A percentile compares a stretch with the other conserved stretches of the same genome.
These are phyloP conservation scores for Houttuynia cordata DNA, from an alignment of 164 flowering plant genomes.

Conservation along the genomic window DNA sequence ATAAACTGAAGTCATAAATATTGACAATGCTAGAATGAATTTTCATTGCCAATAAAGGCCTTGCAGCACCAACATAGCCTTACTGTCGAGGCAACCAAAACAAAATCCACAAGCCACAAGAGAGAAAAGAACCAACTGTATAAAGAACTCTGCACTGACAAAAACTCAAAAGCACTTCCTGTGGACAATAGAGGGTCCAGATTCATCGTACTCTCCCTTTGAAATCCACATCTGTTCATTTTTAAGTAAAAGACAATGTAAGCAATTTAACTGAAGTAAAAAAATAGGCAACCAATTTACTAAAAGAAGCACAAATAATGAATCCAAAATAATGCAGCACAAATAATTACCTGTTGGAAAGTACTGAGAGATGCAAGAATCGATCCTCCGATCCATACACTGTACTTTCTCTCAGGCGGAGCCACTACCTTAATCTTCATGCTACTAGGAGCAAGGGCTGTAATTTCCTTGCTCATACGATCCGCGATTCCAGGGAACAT, in stretches of 20 bases:
- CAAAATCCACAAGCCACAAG: neutral
- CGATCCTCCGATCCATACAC: constrained; percentile 60
- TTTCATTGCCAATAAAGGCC: neutral
- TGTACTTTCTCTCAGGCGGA: constrained; percentile 60
- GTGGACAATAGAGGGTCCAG: constrained; percentile 64
- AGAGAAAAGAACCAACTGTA: neutral
- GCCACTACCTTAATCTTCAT: constrained; percentile 64
- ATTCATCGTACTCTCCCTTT: constrained; percentile 59
- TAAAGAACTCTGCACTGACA: neutral
- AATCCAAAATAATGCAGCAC: no score
- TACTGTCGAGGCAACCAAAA: constrained; percentile 6
- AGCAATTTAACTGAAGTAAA: neutral
- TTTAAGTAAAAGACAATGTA: neutral
- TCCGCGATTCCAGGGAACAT: constrained; percentile 67
- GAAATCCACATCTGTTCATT: constrained; percentile 66
- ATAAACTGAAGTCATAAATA: no score
- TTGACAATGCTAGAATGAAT: neutral
- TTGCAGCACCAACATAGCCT: neutral
- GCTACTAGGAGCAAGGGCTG: constrained; percentile 68
- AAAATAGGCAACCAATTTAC: neutral
- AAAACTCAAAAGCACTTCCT: constrained; percentile 54
- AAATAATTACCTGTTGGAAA: constrained; percentile 41
- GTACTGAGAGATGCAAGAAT: constrained; percentile 58
- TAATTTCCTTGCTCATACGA: constrained; percentile 68
- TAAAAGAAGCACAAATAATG: no score